Evolutionary conservation across 768 basidiomycete genomes (phyloP).

Genomic region (Cystobasidium tubakii): DNA sequence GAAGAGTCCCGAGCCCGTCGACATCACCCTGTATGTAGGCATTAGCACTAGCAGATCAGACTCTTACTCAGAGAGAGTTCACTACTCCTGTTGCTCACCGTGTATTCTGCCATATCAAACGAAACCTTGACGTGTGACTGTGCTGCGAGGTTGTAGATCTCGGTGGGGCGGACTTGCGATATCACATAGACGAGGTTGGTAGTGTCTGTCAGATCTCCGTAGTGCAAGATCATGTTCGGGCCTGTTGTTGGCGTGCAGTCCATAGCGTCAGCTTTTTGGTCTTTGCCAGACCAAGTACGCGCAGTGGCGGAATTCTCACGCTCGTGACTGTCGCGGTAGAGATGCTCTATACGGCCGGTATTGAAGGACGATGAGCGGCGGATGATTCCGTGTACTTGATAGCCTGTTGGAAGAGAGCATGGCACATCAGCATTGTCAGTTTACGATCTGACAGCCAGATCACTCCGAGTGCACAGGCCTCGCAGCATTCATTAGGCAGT

Average conservation of each 20-base stretch:
- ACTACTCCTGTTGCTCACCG: constrained; percentile 49
- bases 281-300: not conserved
- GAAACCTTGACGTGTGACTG: constrained; percentile 99
- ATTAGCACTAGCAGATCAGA: not conserved
- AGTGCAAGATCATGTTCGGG: constrained; percentile 49
- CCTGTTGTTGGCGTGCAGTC: constrained; percentile 28
- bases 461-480: not conserved
- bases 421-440: not conserved
- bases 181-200: constrained; percentile 96
- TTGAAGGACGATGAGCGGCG: constrained; percentile 97
- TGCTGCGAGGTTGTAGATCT: constrained; percentile 96
- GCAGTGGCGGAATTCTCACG: constrained; percentile 55
- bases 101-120: constrained; percentile 99
- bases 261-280: not conserved
- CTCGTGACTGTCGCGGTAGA: constrained; percentile 88
- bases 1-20: constrained; percentile 87
- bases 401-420: constrained; percentile 40
- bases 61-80: too few relatives aligned
- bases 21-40: constrained; percentile 63
- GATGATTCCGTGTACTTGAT: constrained; percentile 57
- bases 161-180: constrained; percentile 85
- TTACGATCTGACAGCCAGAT: not conserved
- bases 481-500: not conserved
- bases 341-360: constrained; percentile 85
- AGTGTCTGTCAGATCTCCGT: constrained; percentile 73